phyloP scores from a whole-genome alignment of 495 filamentous ascomycete species.

The Cercophora sp. region DNA sequence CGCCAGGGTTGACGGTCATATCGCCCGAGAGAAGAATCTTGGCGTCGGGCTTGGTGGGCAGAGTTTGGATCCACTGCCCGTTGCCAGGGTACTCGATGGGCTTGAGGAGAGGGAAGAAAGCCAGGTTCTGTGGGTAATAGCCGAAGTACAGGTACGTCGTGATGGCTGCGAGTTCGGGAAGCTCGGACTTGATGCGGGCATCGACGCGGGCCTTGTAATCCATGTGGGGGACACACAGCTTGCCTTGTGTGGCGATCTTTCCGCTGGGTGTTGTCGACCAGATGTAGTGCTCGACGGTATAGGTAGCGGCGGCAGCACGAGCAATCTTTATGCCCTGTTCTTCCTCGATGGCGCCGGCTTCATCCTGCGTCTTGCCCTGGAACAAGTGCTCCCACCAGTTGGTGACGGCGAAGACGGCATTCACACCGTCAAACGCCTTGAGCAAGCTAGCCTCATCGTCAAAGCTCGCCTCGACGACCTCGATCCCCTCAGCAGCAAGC shows the following conservation, averaged over 20 bases:
- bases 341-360: conserved; percentile 13
- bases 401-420: conserved; percentile 12
- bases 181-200: conserved; percentile 29
- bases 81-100: conserved; percentile 7
- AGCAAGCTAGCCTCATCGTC: conserved; percentile 16
- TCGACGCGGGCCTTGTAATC: conserved; percentile 34
- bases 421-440: conserved; percentile 13
- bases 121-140: conserved; percentile 22
- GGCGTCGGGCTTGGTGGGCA: conserved; percentile 13
- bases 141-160: conserved; percentile 35
- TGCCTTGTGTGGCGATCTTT: conserved; percentile 19
- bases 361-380: conserved; percentile 2
- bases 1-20: conserved; percentile 16
- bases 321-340: conserved; percentile 39
- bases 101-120: conserved; percentile 10
- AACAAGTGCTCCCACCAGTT: conserved; percentile 15
- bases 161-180: conserved; percentile 22
- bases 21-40: conserved; percentile 14
- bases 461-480: conserved; percentile 21
- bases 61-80: conserved; percentile 11
- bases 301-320: conserved; percentile 33
- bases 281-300: conserved; percentile 42
- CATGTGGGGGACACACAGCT: conserved; percentile 28
- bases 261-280: conserved; percentile 43
- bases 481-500: conserved; percentile 17